phyloP scores from a whole-genome alignment of 352 stramenopile genomes.

The Phytophthora parvispora region DNA sequence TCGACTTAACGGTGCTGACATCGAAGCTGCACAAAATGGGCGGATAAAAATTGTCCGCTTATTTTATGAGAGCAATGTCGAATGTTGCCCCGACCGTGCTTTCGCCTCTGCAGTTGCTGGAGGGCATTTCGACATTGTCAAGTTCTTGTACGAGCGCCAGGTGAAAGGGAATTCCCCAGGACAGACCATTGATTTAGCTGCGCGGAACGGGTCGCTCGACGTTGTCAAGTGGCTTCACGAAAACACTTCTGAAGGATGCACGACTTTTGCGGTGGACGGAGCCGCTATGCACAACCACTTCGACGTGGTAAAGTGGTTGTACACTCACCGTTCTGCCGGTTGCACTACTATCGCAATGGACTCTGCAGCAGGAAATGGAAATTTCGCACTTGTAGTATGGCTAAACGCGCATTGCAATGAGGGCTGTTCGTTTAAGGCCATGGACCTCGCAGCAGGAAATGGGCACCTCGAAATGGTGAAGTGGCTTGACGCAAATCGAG shows the following conservation, averaged over 20 bases:
- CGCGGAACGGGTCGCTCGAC: neutral
- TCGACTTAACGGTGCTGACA: neutral
- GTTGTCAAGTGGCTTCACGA: neutral
- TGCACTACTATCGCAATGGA: neutral
- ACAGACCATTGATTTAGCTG: conserved; percentile 4
- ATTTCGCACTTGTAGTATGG: conserved; percentile 18
- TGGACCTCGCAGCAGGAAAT: neutral
- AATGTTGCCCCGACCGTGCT: neutral
- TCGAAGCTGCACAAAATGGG: conserved; percentile 14
- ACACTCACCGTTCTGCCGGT: neutral
- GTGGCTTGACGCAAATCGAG: neutral
- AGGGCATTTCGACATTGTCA: conserved; percentile 18
- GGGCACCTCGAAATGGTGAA: neutral
- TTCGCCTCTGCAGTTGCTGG: conserved; percentile 1
- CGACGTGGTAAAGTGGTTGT: neutral
- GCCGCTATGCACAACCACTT: neutral
- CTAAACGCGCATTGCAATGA: conserved; percentile 11
- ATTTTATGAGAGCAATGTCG: neutral
- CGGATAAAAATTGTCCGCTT: conserved; percentile 12
- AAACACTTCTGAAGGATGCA: neutral
- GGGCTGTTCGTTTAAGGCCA: neutral
- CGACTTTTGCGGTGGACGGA: neutral
- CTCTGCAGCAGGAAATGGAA: neutral
- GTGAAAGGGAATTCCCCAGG: neutral
- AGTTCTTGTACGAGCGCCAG: conserved; percentile 9